A percentile compares a stretch with the other conserved stretches of the same genome.
Evolutionary conservation across 495 filamentous ascomycete genomes (phyloP).

Genomic region (Penicillium egyptiacum): DNA sequence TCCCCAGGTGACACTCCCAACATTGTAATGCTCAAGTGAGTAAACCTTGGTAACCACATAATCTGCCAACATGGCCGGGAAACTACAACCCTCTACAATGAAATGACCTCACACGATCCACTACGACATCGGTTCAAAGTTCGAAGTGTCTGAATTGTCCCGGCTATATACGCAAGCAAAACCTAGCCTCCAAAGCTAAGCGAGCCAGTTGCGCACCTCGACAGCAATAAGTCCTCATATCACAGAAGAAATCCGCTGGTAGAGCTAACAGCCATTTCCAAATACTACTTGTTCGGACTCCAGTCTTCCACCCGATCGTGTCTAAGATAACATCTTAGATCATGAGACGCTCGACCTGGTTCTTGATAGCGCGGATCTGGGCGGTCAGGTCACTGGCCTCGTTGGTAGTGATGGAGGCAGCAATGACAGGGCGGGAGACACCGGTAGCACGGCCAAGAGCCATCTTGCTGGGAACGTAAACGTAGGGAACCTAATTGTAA

Average conservation of each 20-base stretch:
- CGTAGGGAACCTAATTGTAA: constrained; percentile 49
- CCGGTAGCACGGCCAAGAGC: constrained; percentile 74
- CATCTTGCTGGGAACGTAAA: constrained; percentile 63
- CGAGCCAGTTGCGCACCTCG: not conserved
- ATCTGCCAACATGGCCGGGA: not conserved
- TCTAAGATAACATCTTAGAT: constrained; percentile 60
- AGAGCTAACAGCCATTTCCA: not conserved
- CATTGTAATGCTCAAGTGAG: too few species aligned
- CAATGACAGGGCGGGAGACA: constrained; percentile 84
- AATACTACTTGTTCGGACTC: not conserved
- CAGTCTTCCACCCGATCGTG: not conserved
- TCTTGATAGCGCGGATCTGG: constrained; percentile 82
- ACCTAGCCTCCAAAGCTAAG: constrained; percentile 1
- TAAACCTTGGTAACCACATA: not conserved
- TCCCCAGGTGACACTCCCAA: too few species aligned
- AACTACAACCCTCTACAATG: not conserved
- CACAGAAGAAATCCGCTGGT: not conserved
- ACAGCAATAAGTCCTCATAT: not conserved
- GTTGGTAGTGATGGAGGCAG: constrained; percentile 75
- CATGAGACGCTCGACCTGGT: constrained; percentile 94
- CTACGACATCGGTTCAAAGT: not conserved
- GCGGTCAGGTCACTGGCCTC: constrained; percentile 83
- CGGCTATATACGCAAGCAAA: constrained; percentile 4
- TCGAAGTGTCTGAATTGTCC: constrained; percentile 10
- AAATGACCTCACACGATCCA: not conserved